These are phyloP conservation scores for Laguncularia racemosa DNA, from an alignment of 345 rosid genomes.

Conservation along the genomic window DNA sequence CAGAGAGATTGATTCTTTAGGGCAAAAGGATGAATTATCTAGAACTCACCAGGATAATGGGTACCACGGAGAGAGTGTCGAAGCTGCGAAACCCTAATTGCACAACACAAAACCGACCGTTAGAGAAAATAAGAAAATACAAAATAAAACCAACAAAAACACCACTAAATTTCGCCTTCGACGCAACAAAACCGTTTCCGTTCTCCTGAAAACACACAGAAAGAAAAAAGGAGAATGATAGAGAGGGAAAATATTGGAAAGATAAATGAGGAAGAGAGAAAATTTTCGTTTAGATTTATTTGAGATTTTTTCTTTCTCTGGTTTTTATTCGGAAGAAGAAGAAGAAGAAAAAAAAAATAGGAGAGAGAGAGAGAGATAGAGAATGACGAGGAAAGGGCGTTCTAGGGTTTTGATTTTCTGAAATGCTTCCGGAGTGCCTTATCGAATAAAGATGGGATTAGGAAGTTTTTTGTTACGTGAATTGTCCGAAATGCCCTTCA, in stretches of 20 bases:
- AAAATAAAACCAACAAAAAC: slow-evolving; percentile 11
- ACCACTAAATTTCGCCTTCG: not conserved
- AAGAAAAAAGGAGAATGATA: slow-evolving; percentile 6
- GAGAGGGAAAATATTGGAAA: slow-evolving; percentile 8
- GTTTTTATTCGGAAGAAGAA: too few relatives aligned
- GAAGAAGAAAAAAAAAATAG: too few relatives aligned
- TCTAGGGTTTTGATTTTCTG: too few relatives aligned
- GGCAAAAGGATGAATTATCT: not conserved
- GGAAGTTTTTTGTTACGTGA: too few relatives aligned
- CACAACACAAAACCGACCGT: slow-evolving; percentile 27
- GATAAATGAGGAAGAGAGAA: not conserved
- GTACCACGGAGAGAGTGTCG: not conserved
- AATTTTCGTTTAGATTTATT: not conserved
- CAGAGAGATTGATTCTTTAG: too few relatives aligned
- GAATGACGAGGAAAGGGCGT: too few relatives aligned
- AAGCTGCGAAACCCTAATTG: slow-evolving; percentile 17
- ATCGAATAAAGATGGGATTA: too few relatives aligned
- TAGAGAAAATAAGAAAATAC: slow-evolving; percentile 13
- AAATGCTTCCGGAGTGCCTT: too few relatives aligned
- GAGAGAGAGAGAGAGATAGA: too few relatives aligned
- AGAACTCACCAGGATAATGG: not conserved
- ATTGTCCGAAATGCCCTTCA: too few relatives aligned
- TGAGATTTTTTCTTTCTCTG: not conserved
- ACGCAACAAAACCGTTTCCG: not conserved
- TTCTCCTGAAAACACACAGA: slow-evolving; percentile 24